phyloP scores from a whole-genome alignment of 352 stramenopile species.

The Phytophthora foliorum region DNA sequence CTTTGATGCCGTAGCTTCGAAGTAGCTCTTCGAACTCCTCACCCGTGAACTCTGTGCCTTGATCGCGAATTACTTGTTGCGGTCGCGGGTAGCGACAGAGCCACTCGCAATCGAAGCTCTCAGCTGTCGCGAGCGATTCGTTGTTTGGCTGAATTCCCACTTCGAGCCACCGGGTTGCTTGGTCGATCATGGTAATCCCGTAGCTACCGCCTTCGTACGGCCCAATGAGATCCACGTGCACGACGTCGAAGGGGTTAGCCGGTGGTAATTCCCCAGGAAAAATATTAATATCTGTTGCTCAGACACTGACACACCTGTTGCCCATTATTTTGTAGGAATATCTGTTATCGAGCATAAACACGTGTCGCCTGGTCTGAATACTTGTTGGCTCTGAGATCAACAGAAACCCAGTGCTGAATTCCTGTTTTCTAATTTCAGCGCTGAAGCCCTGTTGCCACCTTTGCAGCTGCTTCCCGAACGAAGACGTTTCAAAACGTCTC shows the following conservation, averaged over 20 bases:
- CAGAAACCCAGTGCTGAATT: not conserved
- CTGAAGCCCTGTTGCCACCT: not conserved
- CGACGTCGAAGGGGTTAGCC: not conserved
- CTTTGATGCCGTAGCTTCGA: slow-evolving; percentile 1
- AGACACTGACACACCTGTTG: too few species aligned
- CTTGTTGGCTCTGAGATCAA: not conserved
- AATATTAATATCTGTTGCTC: too few species aligned
- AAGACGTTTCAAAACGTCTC: too few species aligned
- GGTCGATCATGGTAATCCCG: not conserved
- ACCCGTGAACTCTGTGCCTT: not conserved
- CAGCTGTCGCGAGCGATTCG: not conserved
- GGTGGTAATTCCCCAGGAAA: too few species aligned
- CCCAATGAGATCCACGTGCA: not conserved
- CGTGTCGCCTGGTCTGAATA: not conserved
- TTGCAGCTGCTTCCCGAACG: too few species aligned
- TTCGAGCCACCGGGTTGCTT: not conserved
- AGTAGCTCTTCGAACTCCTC: slow-evolving; percentile 5
- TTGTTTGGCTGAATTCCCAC: not conserved
- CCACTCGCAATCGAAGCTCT: slow-evolving; percentile 8
- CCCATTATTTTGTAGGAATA: too few species aligned
- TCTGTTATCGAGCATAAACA: not conserved
- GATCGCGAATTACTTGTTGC: not conserved
- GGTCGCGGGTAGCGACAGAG: slow-evolving; percentile 8
- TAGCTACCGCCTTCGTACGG: not conserved
- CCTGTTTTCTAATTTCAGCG: not conserved